Evolutionary conservation across 192 early-diverging fungal species (phyloP).

Genomic region (Dissophora globulifera): DNA sequence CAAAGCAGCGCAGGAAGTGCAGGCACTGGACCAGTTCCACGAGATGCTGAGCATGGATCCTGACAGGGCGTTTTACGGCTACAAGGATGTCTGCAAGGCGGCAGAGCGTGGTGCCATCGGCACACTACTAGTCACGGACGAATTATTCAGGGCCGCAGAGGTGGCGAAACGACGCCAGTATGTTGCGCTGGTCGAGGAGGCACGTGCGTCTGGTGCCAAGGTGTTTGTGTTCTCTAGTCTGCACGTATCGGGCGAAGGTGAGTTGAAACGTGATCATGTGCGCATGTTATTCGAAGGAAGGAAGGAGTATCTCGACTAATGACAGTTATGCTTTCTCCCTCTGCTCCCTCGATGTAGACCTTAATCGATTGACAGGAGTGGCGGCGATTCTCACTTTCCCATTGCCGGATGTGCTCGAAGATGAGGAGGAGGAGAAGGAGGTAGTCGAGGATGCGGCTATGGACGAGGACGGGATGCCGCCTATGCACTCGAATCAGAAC

Average conservation of each 20-base stretch:
- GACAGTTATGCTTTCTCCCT: too few species aligned
- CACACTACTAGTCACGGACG: conserved; percentile 91
- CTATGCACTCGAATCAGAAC: conserved; percentile 42
- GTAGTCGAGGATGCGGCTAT: conserved; percentile 25
- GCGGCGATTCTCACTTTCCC: conserved; percentile 94
- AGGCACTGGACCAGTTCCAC: conserved; percentile 87
- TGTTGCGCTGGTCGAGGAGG: conserved; percentile 86
- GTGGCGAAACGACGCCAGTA: conserved; percentile 86
- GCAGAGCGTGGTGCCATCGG: conserved; percentile 88
- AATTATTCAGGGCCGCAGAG: conserved; percentile 91
- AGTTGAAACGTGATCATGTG: conserved; percentile 14
- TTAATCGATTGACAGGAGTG: conserved; percentile 93
- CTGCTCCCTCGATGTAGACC: too few species aligned
- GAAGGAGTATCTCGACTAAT: too few species aligned
- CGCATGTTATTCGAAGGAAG: too few species aligned
- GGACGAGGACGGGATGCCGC: conserved; percentile 29
- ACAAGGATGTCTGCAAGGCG: conserved; percentile 84
- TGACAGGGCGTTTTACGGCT: conserved; percentile 94
- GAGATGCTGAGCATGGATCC: conserved; percentile 90
- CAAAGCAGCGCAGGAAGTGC: conserved; percentile 88
- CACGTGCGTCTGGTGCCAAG: conserved; percentile 77
- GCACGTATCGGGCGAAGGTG: conserved; percentile 95
- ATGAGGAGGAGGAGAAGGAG: conserved; percentile 64
- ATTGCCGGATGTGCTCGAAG: conserved; percentile 87
- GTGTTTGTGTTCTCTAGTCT: conserved; percentile 92